Conservation (phyloP, 805 yeast genomes). For the Metschnikowia continentalis region DNA sequence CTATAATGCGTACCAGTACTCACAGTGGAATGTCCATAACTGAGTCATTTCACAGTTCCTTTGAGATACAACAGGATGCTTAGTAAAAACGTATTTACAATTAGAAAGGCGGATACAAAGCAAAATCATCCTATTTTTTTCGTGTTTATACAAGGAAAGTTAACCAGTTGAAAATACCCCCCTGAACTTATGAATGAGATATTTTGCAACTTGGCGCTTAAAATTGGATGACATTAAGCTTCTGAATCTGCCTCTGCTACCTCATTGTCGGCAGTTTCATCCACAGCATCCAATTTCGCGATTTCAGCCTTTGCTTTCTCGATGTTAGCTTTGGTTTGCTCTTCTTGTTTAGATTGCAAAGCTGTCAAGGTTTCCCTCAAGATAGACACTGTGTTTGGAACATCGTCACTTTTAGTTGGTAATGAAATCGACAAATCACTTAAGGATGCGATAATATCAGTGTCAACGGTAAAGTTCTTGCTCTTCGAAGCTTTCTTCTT, state of each 20-base stretch:
- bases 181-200: neutral
- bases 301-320: constrained; percentile 75
- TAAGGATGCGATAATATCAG: constrained; percentile 72
- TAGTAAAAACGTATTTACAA: neutral
- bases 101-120: neutral
- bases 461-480: constrained; percentile 66
- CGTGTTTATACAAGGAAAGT: neutral
- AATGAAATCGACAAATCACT: constrained; percentile 71
- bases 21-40: neutral
- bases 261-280: constrained; percentile 31
- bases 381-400: constrained; percentile 56
- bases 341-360: constrained; percentile 70
- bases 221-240: neutral
- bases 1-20: neutral
- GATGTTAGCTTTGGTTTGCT: constrained; percentile 71
- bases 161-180: neutral
- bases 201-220: neutral
- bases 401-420: constrained; percentile 74
- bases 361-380: constrained; percentile 70
- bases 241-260: constrained; percentile 21
- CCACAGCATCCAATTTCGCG: constrained; percentile 56
- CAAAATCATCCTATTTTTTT: neutral
- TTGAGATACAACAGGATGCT: neutral
- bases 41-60: neutral
- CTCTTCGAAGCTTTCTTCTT: constrained; percentile 47